Base-by-base conservation (phyloP, 768 basidiomycete genomes). In the Xerocomus spinulosus region DNA sequence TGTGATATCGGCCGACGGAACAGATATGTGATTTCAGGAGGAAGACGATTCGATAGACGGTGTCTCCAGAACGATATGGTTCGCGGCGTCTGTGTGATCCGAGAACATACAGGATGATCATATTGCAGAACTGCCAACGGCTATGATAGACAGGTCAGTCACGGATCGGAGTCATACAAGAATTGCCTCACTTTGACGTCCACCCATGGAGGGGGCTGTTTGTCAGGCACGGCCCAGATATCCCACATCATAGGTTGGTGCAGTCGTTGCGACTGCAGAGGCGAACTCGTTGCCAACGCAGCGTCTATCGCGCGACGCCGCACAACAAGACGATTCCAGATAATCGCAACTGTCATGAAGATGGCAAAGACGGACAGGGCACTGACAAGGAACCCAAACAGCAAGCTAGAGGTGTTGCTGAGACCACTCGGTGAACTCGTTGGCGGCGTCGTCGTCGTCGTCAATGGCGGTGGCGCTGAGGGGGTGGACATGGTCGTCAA, bases 371-470 rank as follows among this genome's bases (percentile, higher is more conserved):
- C 34, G 0, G 66, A 61, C 34, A 67, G 49, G n/a, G 63, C 54
- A n/a, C 50, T 58, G 44, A 67, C 48, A 28, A 67, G 62, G 46
- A 67, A 68, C 15, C 63, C 67, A 13, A 67, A 67, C 36, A 67
- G 57, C 12, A 68, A 42, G 20, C 54, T 50, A 12, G 64, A 67
- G 0, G 67, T 52, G 21, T 54, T 35, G 23, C 13, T 47, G 44
- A 42, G n/a, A 2, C 1, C n/a, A 8, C 43, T 25, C 8, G 49
- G 14, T 3, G 46, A n/a, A 10, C 14, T 38, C 10, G 49, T 41
- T 17, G 36, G 14, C 2, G 56, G 26, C 18, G 56, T 39, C 5
- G 58, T 35, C 21, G 53, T 9, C 2, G 39, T 2, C 3, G 49
- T 9, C 32, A 43, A 26, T 20, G 49, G 30, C 3, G 38, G 3